Evolutionary conservation across 83 land plant genomes (phyloP).

Genomic region (Diphasiastrum complanatum): DNA sequence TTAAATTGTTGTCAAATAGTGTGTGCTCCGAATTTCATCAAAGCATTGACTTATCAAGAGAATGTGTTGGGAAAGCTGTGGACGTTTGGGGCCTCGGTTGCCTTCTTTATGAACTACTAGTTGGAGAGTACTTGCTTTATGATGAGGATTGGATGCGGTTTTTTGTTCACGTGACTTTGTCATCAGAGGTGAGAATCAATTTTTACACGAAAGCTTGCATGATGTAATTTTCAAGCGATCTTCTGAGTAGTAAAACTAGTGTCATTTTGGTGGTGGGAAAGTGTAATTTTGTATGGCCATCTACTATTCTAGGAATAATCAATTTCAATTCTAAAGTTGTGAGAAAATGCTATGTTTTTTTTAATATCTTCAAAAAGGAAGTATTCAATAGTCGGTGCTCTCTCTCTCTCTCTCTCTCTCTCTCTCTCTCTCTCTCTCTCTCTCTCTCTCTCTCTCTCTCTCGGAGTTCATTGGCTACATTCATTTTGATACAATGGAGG

Average conservation of each 20-base stretch:
- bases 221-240: neutral
- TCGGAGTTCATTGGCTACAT: no score
- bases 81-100: slow-evolving; percentile 44
- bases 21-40: neutral
- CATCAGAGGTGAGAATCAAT: slow-evolving; percentile 27
- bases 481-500: no score
- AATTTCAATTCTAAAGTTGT: no score
- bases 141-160: slow-evolving; percentile 44
- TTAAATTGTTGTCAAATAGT: slow-evolving; percentile 20
- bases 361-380: no score
- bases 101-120: slow-evolving; percentile 36
- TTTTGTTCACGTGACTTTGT: slow-evolving; percentile 31
- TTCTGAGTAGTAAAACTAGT: neutral
- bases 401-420: no score
- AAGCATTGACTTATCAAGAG: neutral
- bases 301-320: no score
- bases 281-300: neutral
- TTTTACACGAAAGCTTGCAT: neutral
- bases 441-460: no score
- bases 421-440: no score
- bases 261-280: neutral
- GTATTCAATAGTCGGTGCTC: no score
- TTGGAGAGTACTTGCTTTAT: slow-evolving; percentile 39
- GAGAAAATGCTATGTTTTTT: no score
- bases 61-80: slow-evolving; percentile 39